These are phyloP conservation scores for Rhizodiscina lignyota DNA, from an alignment of 495 filamentous ascomycete species.

Conservation along the genomic window DNA sequence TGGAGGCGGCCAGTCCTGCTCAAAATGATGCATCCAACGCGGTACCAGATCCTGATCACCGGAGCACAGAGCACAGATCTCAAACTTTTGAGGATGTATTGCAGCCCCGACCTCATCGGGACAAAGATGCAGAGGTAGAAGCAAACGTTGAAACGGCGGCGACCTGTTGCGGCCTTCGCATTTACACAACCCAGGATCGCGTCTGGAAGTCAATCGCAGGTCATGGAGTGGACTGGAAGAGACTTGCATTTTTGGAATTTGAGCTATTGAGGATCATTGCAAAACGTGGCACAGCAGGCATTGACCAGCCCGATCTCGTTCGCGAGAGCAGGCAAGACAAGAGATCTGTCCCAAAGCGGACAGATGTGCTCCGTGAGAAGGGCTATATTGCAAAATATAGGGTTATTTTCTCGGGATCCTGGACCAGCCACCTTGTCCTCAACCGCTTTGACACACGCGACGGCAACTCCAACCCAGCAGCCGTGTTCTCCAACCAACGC, in stretches of 20 bases:
- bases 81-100: too few relatives aligned
- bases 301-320: constrained; percentile 65
- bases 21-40: too few relatives aligned
- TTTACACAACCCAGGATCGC: constrained; percentile 43
- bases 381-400: constrained; percentile 76
- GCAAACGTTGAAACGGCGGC: neutral
- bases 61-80: too few relatives aligned
- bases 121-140: too few relatives aligned
- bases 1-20: too few relatives aligned
- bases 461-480: constrained; percentile 2
- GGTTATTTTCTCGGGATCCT: constrained; percentile 42
- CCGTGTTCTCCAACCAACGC: constrained; percentile 3
- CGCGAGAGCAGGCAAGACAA: constrained; percentile 71
- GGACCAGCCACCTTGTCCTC: constrained; percentile 53
- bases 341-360: constrained; percentile 68
- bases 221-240: constrained; percentile 57
- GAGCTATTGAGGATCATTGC: constrained; percentile 65
- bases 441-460: constrained; percentile 29
- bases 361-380: constrained; percentile 51
- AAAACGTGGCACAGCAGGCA: constrained; percentile 48
- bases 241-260: constrained; percentile 52
- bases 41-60: too few relatives aligned
- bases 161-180: constrained; percentile 17
- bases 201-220: constrained; percentile 71
- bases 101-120: too few relatives aligned